Evolutionary conservation across 2,329 filamentous ascomycete genomes (phyloP).

Genomic region (Penicillium psychrosexuale): DNA sequence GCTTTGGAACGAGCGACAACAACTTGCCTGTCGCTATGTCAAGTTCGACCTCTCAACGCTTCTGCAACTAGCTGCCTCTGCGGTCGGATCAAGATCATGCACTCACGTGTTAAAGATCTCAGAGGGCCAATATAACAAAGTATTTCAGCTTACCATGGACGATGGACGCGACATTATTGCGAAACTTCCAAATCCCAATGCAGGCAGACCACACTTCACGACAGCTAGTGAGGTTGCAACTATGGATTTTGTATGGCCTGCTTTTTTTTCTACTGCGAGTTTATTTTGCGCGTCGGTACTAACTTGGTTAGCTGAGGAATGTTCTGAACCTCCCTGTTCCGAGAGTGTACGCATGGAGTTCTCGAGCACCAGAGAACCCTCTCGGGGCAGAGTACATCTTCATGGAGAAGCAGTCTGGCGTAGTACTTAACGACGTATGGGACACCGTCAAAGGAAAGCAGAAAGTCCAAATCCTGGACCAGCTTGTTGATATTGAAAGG

Average conservation of each 20-base stretch:
- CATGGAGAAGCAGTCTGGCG: too few relatives aligned
- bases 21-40: not conserved
- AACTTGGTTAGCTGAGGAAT: too few relatives aligned
- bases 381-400: too few relatives aligned
- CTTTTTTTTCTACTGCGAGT: too few relatives aligned
- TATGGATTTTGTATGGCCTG: not conserved
- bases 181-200: not conserved
- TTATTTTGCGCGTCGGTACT: too few relatives aligned
- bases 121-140: not conserved
- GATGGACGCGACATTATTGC: not conserved
- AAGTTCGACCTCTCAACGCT: not conserved
- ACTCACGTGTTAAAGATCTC: not conserved
- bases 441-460: too few relatives aligned
- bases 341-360: too few relatives aligned
- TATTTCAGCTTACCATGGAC: not conserved
- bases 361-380: too few relatives aligned
- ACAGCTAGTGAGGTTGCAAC: not conserved
- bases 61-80: not conserved
- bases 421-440: too few relatives aligned
- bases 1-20: not conserved
- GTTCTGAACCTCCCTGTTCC: too few relatives aligned
- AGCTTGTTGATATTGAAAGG: too few relatives aligned
- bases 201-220: not conserved
- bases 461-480: too few relatives aligned
- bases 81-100: not conserved